Evolutionary conservation across 2,329 filamentous ascomycete species (phyloP), one percentile per base, ranked within the genome.

Genomic region (Penicillium sp.): DNA sequence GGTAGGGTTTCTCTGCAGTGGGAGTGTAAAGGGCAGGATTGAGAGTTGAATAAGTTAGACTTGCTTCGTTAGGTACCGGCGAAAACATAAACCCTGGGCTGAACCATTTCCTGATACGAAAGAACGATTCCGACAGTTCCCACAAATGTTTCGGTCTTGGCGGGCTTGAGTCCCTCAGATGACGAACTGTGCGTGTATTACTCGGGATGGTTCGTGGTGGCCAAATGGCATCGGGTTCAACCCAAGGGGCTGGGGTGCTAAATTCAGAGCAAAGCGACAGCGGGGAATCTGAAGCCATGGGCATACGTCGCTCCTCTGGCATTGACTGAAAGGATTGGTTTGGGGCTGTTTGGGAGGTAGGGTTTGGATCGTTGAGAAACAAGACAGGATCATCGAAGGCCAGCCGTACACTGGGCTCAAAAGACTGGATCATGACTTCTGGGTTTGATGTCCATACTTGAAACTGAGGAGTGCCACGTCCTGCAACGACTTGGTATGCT

Each of bases 21-120:
- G 91, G 88, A 0, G 82, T 93, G 64, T 95, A 96, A n/a, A 85
- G 69, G 3, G 72, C 72, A 3, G 82, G 79, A 38, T 88, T 82
- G 1, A 97, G 73, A 0, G 89, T 94, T 0, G 85, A 88, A 59
- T 81, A 84, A 0, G 79, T 83, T 2, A 75, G 74, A 17, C 82
- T 71, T 38, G 76, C 73, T 57, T 80, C 78, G 21, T 57, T 61
- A 5, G 51, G 58, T 34, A 50, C 57, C 34, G 53, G 58, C 4
- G 58, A 57, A 29, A 64, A 54, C 21, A 61, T 59, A 15, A 71
- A 47, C 22, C 69, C 52, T 61, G 87, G 84, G 52, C 88, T 80
- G 64, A 88, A 80, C 87, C 87, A 93, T 53, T 83, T 81, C 35
- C 84, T 78, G 29, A 95, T 76, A 7, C 86, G 77, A 62, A 95